These are phyloP conservation scores for Trametes pubescens DNA, from an alignment of 1,284 basidiomycete species.

Conservation along the genomic window DNA sequence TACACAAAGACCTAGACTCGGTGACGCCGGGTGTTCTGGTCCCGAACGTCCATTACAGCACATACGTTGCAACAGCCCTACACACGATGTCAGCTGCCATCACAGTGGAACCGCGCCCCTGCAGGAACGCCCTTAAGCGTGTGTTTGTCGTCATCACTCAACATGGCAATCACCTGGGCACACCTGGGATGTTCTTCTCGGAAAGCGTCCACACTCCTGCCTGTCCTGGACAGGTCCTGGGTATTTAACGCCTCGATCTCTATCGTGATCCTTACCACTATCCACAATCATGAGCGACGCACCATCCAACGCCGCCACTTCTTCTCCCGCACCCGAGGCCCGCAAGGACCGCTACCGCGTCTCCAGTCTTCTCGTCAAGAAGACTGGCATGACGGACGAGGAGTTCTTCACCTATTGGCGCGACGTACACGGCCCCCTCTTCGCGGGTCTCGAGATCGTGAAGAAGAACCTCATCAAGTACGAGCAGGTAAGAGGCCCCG, in stretches of 20 bases:
- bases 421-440: slow-evolving; percentile 33
- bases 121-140: neutral
- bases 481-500: slow-evolving; percentile 32
- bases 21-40: too few species aligned
- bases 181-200: neutral
- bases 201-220: neutral
- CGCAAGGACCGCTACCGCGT: slow-evolving; percentile 33
- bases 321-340: slow-evolving; percentile 5
- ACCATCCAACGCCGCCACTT: neutral
- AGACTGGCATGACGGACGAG: slow-evolving; percentile 25
- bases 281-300: slow-evolving; percentile 12
- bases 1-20: too few species aligned
- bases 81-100: neutral
- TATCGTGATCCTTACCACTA: too few species aligned
- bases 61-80: too few species aligned
- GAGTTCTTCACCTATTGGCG: slow-evolving; percentile 35
- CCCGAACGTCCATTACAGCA: too few species aligned
- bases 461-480: slow-evolving; percentile 38
- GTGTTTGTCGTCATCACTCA: neutral
- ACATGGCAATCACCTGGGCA: neutral
- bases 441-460: slow-evolving; percentile 33
- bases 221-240: too few species aligned
- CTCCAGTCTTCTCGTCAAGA: slow-evolving; percentile 29
- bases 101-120: neutral
- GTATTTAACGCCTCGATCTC: neutral